These are phyloP conservation scores for Vitis rotundifolia DNA, from an alignment of 164 flowering plant genomes.

Conservation along the genomic window DNA sequence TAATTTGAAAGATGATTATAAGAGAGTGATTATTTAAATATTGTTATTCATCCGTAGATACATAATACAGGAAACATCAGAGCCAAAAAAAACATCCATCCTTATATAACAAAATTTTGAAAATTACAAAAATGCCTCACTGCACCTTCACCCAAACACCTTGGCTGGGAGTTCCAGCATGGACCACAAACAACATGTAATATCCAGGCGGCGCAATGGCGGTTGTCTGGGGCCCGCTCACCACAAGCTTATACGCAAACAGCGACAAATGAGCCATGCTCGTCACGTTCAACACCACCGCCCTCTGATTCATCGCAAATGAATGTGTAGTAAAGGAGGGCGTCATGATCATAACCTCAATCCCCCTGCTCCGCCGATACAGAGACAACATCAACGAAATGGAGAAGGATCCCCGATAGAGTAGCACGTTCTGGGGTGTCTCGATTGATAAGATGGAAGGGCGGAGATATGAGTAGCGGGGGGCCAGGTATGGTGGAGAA, in stretches of 20 bases:
- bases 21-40: too few relatives aligned
- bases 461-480: conserved; percentile 20
- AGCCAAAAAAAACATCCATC: neutral
- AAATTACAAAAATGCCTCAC: conserved; percentile 12
- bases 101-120: neutral
- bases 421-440: conserved; percentile 10
- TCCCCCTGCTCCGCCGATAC: conserved; percentile 11
- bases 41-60: too few relatives aligned
- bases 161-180: conserved; percentile 60
- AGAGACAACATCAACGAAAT: conserved; percentile 34
- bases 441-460: conserved; percentile 49
- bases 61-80: neutral
- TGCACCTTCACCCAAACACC: conserved; percentile 63
- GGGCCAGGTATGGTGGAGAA: conserved; percentile 54
- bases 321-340: conserved; percentile 89
- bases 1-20: too few relatives aligned
- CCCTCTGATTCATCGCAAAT: conserved; percentile 72
- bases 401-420: conserved; percentile 39
- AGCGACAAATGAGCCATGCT: conserved; percentile 24
- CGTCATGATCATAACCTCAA: conserved; percentile 50
- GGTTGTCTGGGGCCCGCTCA: conserved; percentile 45
- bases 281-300: conserved; percentile 40
- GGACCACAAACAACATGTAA: conserved; percentile 78
- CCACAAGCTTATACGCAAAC: conserved; percentile 37
- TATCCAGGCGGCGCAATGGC: conserved; percentile 81